Percentiles rank a stretch among this genome's conserved stretches.
Evolutionary conservation across 2,329 filamentous ascomycete species (phyloP).

Genomic region (Penicillium olsonii): DNA sequence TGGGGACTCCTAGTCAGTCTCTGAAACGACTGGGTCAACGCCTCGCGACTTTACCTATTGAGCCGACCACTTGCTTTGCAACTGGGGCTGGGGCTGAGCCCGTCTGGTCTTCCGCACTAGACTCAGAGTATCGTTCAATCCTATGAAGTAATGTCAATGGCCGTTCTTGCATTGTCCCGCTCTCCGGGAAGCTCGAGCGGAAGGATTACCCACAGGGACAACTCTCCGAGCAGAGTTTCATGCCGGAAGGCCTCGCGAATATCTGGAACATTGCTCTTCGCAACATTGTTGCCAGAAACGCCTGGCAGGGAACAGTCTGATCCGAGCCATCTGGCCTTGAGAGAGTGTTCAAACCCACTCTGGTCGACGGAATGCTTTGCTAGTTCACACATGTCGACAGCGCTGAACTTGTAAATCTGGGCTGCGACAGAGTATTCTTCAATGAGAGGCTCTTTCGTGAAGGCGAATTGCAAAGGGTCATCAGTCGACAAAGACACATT

Average conservation of each 20-base stretch:
- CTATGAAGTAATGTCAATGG: constrained; percentile 10
- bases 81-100: constrained; percentile 17
- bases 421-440: constrained; percentile 98
- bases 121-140: constrained; percentile 32
- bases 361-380: constrained; percentile 95
- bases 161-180: neutral
- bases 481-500: constrained; percentile 97
- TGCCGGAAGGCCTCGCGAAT: constrained; percentile 87
- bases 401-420: constrained; percentile 96
- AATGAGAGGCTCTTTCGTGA: constrained; percentile 96
- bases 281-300: constrained; percentile 83
- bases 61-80: constrained; percentile 14
- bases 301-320: constrained; percentile 75
- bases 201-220: constrained; percentile 67
- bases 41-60: constrained; percentile 6
- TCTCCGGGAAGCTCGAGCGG: neutral
- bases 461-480: constrained; percentile 95
- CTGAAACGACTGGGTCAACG: neutral
- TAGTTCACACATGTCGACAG: constrained; percentile 97
- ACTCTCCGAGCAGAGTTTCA: constrained; percentile 80
- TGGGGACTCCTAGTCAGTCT: neutral
- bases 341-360: constrained; percentile 83
- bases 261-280: constrained; percentile 94
- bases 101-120: constrained; percentile 23
- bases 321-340: constrained; percentile 93